Evolutionary conservation across 371 early-diverging fungal genomes (phyloP).

Genomic region (Saksenaea vasiformis): DNA sequence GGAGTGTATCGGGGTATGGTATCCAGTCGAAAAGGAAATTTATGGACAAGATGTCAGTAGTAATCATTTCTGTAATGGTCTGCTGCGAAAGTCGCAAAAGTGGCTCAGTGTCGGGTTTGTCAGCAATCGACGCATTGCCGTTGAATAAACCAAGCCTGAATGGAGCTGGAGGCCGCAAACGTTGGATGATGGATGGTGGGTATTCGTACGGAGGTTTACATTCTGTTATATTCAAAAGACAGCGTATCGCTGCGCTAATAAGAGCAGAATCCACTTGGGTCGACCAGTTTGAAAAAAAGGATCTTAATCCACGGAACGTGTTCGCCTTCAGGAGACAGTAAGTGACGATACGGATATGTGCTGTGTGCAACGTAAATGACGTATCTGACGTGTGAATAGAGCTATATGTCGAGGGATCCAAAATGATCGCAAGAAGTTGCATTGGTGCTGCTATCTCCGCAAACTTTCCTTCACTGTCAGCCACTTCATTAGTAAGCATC

Average conservation of each 20-base stretch:
- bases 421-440: constrained; percentile 1
- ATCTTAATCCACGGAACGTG: not conserved
- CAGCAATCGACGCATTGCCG: not conserved
- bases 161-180: not conserved
- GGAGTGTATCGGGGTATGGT: not conserved
- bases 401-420: not conserved
- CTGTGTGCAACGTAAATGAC: not conserved
- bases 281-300: not conserved
- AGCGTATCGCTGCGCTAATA: not conserved
- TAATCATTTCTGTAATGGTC: constrained; percentile 2
- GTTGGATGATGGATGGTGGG: not conserved
- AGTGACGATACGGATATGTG: constrained; percentile 16
- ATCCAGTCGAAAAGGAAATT: constrained; percentile 27
- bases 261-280: not conserved
- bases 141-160: constrained; percentile 5
- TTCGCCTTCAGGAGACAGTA: constrained; percentile 10
- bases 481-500: not conserved
- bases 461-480: not conserved
- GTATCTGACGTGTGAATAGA: not conserved
- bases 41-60: constrained; percentile 1
- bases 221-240: constrained; percentile 1
- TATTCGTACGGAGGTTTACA: constrained; percentile 13
- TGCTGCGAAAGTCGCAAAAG: not conserved
- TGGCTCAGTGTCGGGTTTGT: not conserved
- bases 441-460: not conserved